phyloP scores from a whole-genome alignment of 1,284 basidiomycete species.

The Ustilago xerochloae region DNA sequence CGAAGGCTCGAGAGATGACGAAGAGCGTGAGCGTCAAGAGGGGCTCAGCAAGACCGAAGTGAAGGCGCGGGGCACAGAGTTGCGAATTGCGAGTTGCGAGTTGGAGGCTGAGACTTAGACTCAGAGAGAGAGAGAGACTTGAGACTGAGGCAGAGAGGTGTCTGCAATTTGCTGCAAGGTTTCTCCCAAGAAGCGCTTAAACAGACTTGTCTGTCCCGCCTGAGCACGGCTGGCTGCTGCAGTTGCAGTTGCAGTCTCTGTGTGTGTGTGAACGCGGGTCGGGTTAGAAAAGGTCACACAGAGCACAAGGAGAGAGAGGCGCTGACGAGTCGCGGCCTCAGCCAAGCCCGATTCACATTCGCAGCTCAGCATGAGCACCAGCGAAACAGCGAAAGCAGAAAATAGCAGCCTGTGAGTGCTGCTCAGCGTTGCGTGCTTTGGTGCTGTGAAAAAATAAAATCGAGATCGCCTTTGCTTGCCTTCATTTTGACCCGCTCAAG shows the following conservation, averaged over 20 bases:
- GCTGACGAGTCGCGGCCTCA: not conserved
- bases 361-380: too few species aligned
- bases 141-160: not conserved
- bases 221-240: too few species aligned
- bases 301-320: too few species aligned
- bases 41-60: not conserved
- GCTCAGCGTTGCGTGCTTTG: too few species aligned
- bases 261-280: slow-evolving; percentile 1
- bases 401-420: too few species aligned
- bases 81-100: not conserved
- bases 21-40: not conserved
- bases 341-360: not conserved
- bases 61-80: not conserved
- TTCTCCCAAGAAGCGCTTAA: not conserved
- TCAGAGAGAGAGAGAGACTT: not conserved
- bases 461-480: too few species aligned
- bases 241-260: too few species aligned
- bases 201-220: not conserved
- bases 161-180: slow-evolving; percentile 4
- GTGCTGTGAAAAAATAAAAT: too few species aligned
- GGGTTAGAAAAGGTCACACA: not conserved
- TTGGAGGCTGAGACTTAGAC: not conserved
- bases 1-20: not conserved
- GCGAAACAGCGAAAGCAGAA: too few species aligned
- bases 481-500: too few species aligned